Evolutionary conservation across 2,329 filamentous ascomycete genomes (phyloP).

Genomic region (Nakataea oryzae): DNA sequence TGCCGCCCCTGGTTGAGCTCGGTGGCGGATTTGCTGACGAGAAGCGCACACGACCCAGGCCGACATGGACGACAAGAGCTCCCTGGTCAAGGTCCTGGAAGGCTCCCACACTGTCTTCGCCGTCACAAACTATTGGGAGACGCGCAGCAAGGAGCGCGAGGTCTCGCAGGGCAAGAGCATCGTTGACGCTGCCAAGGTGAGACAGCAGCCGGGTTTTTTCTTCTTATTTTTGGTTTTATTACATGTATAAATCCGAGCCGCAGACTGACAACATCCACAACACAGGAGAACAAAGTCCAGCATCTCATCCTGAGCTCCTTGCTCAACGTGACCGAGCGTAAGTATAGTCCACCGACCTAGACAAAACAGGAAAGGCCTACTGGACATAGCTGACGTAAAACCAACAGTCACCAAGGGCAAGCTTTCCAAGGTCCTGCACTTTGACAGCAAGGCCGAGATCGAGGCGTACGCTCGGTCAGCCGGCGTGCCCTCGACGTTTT

Average conservation of each 20-base stretch:
- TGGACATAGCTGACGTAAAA: not conserved
- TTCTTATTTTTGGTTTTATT: too few relatives aligned
- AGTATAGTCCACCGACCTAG: constrained; percentile 8
- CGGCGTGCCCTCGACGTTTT: constrained; percentile 36
- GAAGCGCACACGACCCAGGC: constrained; percentile 18
- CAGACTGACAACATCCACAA: constrained; percentile 5
- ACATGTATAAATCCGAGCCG: too few relatives aligned
- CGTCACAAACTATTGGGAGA: constrained; percentile 42
- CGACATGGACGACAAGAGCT: constrained; percentile 35
- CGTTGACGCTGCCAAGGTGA: constrained; percentile 32
- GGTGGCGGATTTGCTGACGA: not conserved
- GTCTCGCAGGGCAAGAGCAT: constrained; percentile 35
- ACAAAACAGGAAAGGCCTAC: not conserved
- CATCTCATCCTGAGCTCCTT: constrained; percentile 25
- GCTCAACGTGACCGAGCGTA: constrained; percentile 25
- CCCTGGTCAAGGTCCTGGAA: constrained; percentile 30
- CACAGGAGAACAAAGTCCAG: constrained; percentile 9
- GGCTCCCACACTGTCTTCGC: constrained; percentile 38
- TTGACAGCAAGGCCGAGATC: constrained; percentile 46
- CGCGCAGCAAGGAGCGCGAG: constrained; percentile 26
- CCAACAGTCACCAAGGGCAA: constrained; percentile 25
- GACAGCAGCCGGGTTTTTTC: not conserved
- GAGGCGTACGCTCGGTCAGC: constrained; percentile 40
- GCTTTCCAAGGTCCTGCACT: constrained; percentile 34
- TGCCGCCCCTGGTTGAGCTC: not conserved